Evolutionary conservation across 2,329 filamentous ascomycete species (phyloP).

Genomic region (Verticillium alfalfae): DNA sequence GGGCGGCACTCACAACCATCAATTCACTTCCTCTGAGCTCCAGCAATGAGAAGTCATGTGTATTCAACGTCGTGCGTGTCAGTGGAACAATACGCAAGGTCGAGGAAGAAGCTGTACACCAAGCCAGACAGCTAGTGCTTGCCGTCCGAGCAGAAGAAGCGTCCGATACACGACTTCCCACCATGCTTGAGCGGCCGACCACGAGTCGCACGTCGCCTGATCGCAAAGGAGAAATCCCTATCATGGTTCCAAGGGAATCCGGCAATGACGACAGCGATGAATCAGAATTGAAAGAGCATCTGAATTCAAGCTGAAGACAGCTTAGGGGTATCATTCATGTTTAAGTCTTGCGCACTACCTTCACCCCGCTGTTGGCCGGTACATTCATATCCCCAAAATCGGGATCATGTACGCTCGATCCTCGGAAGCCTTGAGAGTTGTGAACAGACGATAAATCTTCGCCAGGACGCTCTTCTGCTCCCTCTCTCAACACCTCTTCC

Average conservation of each 20-base stretch:
- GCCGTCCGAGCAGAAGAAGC: slow-evolving; percentile 50
- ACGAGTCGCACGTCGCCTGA: background rate
- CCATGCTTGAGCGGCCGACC: background rate
- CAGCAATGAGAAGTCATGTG: slow-evolving; percentile 56
- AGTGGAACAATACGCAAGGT: slow-evolving; percentile 90
- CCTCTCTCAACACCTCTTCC: slow-evolving; percentile 61
- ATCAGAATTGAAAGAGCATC: background rate
- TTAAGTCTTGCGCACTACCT: slow-evolving; percentile 58
- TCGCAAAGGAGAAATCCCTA: slow-evolving; percentile 23
- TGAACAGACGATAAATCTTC: slow-evolving; percentile 19
- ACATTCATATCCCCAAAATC: slow-evolving; percentile 48
- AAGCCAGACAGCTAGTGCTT: slow-evolving; percentile 67
- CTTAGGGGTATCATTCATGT: slow-evolving; percentile 40
- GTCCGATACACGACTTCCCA: slow-evolving; percentile 54
- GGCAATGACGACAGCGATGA: slow-evolving; percentile 40
- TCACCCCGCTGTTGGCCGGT: slow-evolving; percentile 60
- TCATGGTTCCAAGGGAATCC: slow-evolving; percentile 13
- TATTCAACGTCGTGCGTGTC: slow-evolving; percentile 79
- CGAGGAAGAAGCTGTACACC: slow-evolving; percentile 81
- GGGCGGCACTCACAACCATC: slow-evolving; percentile 83
- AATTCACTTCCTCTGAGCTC: slow-evolving; percentile 55
- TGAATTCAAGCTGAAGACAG: slow-evolving; percentile 28
- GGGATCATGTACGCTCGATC: slow-evolving; percentile 28
- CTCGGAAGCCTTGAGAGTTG: background rate
- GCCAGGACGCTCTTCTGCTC: slow-evolving; percentile 9